Evolutionary conservation across 805 yeast genomes (phyloP).

Genomic region (Nakazawaea populi): DNA sequence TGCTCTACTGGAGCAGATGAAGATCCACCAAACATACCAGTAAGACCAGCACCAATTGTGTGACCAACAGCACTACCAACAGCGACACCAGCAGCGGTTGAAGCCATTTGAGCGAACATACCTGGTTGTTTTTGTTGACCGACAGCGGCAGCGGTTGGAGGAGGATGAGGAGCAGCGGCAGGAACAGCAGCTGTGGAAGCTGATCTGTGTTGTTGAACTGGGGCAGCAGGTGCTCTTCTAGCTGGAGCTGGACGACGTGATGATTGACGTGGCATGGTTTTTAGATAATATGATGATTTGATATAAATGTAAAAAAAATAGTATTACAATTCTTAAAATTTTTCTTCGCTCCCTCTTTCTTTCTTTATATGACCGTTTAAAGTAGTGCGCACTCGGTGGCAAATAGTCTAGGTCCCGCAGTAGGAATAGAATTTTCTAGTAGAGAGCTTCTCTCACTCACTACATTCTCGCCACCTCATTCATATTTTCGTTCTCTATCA

Average conservation of each 20-base stretch:
- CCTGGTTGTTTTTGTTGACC: constrained; percentile 69
- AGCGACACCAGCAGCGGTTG: constrained; percentile 99
- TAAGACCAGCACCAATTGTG: constrained; percentile 91
- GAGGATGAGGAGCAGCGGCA: constrained; percentile 35
- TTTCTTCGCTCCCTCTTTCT: not conserved
- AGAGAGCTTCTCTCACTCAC: too few relatives aligned
- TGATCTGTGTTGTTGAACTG: constrained; percentile 41
- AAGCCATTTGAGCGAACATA: constrained; percentile 93
- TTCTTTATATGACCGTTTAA: not conserved
- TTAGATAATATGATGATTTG: not conserved
- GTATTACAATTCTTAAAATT: not conserved
- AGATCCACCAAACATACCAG: constrained; percentile 83
- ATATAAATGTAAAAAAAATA: not conserved
- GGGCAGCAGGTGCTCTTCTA: constrained; percentile 34
- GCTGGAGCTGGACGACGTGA: constrained; percentile 39
- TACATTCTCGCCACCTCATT: too few relatives aligned
- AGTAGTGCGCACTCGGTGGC: not conserved
- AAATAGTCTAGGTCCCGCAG: not conserved
- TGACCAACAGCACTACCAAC: constrained; percentile 98
- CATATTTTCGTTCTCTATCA: too few relatives aligned
- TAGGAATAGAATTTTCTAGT: too few relatives aligned
- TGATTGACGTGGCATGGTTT: constrained; percentile 28
- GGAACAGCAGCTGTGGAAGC: constrained; percentile 76
- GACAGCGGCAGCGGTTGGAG: constrained; percentile 43
- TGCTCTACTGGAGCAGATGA: constrained; percentile 43